Evolutionary conservation across 768 basidiomycete species (phyloP).

Genomic region (Mycena indigotica): DNA sequence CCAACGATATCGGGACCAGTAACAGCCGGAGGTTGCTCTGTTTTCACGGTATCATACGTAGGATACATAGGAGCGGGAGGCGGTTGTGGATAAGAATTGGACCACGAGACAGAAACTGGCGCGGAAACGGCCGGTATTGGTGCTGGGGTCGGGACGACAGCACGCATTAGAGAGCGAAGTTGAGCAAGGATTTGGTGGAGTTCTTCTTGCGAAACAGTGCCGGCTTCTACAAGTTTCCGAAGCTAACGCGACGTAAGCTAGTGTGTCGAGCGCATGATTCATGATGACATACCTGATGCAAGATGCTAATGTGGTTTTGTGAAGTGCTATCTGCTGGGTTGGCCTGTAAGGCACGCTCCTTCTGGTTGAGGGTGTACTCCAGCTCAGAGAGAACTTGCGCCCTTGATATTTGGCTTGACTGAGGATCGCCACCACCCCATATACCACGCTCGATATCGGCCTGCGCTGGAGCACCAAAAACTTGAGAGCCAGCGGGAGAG

Average conservation of each 20-base stretch:
- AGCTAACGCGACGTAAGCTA: constrained; percentile 43
- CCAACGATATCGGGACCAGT: constrained; percentile 49
- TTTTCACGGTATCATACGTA: constrained; percentile 24
- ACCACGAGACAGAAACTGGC: constrained; percentile 34
- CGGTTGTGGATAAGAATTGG: constrained; percentile 20
- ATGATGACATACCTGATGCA: constrained; percentile 69
- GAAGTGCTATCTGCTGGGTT: constrained; percentile 74
- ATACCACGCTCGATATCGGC: constrained; percentile 81
- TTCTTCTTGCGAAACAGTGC: constrained; percentile 76
- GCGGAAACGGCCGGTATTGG: constrained; percentile 21
- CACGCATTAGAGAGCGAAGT: constrained; percentile 62
- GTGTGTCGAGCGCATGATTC: constrained; percentile 6
- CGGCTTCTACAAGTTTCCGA: constrained; percentile 72
- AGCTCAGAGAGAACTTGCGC: constrained; percentile 82
- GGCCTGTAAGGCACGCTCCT: constrained; percentile 69
- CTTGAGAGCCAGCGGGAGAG: constrained; percentile 73
- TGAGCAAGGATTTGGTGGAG: constrained; percentile 75
- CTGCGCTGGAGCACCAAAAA: constrained; percentile 84
- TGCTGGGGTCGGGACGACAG: constrained; percentile 36
- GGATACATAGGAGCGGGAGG: constrained; percentile 24
- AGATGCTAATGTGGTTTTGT: constrained; percentile 72
- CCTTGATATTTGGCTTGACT: constrained; percentile 58
- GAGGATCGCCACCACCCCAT: constrained; percentile 50
- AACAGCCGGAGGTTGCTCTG: constrained; percentile 32
- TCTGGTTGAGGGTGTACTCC: constrained; percentile 79